These are phyloP conservation scores for Suillus variegatus DNA, from an alignment of 768 basidiomycete genomes.

Conservation along the genomic window DNA sequence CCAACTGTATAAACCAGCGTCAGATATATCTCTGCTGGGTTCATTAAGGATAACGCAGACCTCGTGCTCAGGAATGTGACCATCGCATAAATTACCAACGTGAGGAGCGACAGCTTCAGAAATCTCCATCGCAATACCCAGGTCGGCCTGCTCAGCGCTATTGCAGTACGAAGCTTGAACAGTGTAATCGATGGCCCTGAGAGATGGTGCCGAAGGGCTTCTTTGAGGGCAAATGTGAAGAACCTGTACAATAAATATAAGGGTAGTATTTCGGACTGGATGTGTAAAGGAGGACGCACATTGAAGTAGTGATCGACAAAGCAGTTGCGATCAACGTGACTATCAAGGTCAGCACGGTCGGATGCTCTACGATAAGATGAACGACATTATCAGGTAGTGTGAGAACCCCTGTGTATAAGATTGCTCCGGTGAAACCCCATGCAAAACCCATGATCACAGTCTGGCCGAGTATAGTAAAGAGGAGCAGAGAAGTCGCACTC, in stretches of 20 bases:
- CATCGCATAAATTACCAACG: not conserved
- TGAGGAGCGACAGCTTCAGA: too few relatives aligned
- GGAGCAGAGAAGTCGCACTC: not conserved
- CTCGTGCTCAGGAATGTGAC: not conserved
- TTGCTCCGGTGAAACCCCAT: not conserved
- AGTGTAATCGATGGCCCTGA: not conserved
- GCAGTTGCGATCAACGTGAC: not conserved
- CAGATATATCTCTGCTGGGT: not conserved
- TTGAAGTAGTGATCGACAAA: not conserved
- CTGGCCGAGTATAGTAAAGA: not conserved
- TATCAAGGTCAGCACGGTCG: not conserved
- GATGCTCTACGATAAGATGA: not conserved
- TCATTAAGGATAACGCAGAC: not conserved
- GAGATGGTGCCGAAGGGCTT: not conserved
- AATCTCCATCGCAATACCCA: not conserved
- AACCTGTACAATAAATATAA: not conserved
- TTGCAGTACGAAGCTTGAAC: not conserved
- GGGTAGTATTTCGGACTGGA: not conserved
- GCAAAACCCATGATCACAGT: conserved; percentile 1
- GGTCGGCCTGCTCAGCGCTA: not conserved
- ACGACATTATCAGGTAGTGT: not conserved
- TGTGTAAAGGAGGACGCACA: not conserved
- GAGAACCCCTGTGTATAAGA: not conserved
- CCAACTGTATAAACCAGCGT: not conserved
- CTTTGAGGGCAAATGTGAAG: not conserved